These are phyloP conservation scores for Cercospora sp. DNA, from an alignment of 2,329 filamentous ascomycete species.

Conservation along the genomic window DNA sequence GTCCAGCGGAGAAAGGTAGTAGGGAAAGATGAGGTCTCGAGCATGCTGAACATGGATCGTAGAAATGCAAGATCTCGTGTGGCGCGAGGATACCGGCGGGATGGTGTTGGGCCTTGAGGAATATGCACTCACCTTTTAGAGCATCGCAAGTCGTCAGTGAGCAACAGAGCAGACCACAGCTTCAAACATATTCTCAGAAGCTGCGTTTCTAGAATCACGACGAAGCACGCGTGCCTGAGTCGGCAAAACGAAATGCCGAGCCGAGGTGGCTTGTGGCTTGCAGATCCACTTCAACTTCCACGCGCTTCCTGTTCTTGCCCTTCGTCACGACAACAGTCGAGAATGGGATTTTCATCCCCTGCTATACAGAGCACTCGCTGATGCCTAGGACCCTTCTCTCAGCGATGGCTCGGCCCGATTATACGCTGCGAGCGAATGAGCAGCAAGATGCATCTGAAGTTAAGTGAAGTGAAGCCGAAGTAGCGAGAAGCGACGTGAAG, in stretches of 20 bases:
- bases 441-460: not conserved
- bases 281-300: not conserved
- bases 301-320: not conserved
- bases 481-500: not conserved
- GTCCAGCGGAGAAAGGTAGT: not conserved
- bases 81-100: not conserved
- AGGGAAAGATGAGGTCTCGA: not conserved
- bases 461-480: not conserved
- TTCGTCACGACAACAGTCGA: not conserved
- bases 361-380: not conserved
- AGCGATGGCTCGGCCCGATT: not conserved
- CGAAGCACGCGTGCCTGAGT: constrained; percentile 6
- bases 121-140: constrained; percentile 6
- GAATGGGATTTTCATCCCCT: not conserved
- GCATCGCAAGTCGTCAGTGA: not conserved
- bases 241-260: not conserved
- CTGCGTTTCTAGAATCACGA: constrained; percentile 11
- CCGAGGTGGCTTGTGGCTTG: not conserved
- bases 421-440: not conserved
- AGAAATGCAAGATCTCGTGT: not conserved
- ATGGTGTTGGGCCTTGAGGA: not conserved
- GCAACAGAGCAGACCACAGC: not conserved
- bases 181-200: not conserved
- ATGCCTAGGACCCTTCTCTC: not conserved
- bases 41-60: not conserved